A percentile compares a stretch with the other conserved stretches of the same genome.
Evolutionary conservation across 78 protist genomes (phyloP).

Genomic region (Dictyostelium discoideum): DNA sequence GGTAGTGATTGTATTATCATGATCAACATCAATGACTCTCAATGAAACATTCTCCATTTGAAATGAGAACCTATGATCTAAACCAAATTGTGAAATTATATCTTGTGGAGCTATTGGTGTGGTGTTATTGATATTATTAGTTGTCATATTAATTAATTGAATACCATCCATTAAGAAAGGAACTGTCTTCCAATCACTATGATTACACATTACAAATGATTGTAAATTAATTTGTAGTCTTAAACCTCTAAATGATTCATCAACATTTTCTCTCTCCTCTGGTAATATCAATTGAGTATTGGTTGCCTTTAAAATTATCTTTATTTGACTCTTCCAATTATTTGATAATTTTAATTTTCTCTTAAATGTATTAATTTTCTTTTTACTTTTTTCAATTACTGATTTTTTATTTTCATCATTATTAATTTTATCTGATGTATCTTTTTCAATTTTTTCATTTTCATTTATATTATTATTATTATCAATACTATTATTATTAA

Average conservation of each 20-base stretch:
- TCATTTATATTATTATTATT: not conserved
- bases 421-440: not conserved
- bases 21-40: not conserved
- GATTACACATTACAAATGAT: constrained; percentile 59
- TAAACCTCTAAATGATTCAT: constrained; percentile 21
- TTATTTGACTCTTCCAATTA: constrained; percentile 79
- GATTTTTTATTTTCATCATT: not conserved
- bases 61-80: constrained; percentile 64
- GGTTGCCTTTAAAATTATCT: constrained; percentile 42
- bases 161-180: constrained; percentile 59
- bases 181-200: constrained; percentile 67
- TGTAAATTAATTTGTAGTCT: not conserved
- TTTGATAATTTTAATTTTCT: constrained; percentile 43
- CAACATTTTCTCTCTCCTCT: constrained; percentile 19
- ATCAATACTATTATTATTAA: not conserved
- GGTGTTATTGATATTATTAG: not conserved
- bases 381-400: constrained; percentile 45
- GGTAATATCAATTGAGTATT: constrained; percentile 36
- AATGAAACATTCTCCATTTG: constrained; percentile 66
- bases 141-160: constrained; percentile 13
- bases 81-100: constrained; percentile 34
- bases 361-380: constrained; percentile 45
- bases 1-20: not conserved
- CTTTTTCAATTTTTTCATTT: too few species aligned
- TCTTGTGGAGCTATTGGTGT: not conserved